Percentiles rank a stretch among this genome's conserved stretches.
phyloP scores from a whole-genome alignment of 2,329 filamentous ascomycete genomes.

The Aspergillus fischeri region DNA sequence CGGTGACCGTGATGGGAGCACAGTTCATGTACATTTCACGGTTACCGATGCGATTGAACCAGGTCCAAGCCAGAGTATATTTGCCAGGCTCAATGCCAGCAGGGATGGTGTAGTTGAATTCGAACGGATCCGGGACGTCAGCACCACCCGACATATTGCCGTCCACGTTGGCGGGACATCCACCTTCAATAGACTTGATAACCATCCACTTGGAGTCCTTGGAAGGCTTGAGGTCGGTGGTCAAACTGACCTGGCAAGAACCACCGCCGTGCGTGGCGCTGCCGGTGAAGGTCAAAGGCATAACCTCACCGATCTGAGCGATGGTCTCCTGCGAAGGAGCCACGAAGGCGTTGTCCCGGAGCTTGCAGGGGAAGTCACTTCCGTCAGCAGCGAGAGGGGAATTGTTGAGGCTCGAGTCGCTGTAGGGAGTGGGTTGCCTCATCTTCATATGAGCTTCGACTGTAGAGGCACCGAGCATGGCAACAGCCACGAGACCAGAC shows the following conservation, averaged over 20 bases:
- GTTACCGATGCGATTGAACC: constrained; percentile 90
- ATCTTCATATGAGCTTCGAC: constrained; percentile 75
- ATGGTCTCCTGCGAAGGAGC: constrained; percentile 50
- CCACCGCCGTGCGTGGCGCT: constrained; percentile 82
- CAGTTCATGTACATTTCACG: constrained; percentile 99
- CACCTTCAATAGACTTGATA: constrained; percentile 81
- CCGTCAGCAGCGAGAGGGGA: constrained; percentile 59
- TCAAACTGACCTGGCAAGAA: constrained; percentile 84
- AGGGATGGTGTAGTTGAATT: constrained; percentile 69
- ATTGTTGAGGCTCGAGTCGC: constrained; percentile 51
- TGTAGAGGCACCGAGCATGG: constrained; percentile 51
- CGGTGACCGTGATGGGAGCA: constrained; percentile 65
- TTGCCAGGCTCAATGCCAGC: constrained; percentile 67
- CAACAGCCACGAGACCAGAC: constrained; percentile 32
- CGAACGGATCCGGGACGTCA: constrained; percentile 45
- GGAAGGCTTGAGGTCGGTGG: constrained; percentile 68
- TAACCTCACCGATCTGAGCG: constrained; percentile 60
- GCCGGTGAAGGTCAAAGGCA: constrained; percentile 64
- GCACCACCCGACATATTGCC: constrained; percentile 58
- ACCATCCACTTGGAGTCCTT: constrained; percentile 74
- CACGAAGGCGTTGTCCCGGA: constrained; percentile 39
- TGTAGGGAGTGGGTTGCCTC: constrained; percentile 62
- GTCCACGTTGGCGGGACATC: constrained; percentile 63
- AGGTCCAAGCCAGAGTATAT: constrained; percentile 84
- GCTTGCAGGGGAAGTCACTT: constrained; percentile 79